Percentiles rank a stretch among this genome's conserved stretches.
These are phyloP conservation scores for Salvia rosmarinus DNA, from an alignment of 257 asterid genomes.

Conservation along the genomic window DNA sequence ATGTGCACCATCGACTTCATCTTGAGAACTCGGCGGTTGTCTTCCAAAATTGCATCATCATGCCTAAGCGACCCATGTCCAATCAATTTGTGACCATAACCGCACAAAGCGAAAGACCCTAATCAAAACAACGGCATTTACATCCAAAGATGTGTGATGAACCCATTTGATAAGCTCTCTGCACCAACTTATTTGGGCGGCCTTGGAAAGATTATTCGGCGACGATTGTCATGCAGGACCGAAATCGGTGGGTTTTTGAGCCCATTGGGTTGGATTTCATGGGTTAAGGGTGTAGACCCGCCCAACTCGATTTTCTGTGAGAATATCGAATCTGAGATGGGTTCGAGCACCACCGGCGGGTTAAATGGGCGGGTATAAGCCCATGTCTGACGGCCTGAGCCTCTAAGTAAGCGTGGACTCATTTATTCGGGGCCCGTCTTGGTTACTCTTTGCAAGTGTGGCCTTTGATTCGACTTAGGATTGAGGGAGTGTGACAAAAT, in stretches of 20 bases:
- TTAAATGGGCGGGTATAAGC: constrained; percentile 67
- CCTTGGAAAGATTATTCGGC: constrained; percentile 75
- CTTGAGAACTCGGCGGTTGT: constrained; percentile 75
- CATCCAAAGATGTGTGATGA: constrained; percentile 58
- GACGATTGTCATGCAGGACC: constrained; percentile 57
- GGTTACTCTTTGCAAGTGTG: constrained; percentile 57
- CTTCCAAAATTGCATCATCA: constrained; percentile 68
- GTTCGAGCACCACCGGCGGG: constrained; percentile 50
- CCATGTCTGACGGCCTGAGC: constrained; percentile 47
- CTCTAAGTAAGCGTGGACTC: constrained; percentile 51
- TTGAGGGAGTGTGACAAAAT: background rate
- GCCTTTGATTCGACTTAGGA: constrained; percentile 44
- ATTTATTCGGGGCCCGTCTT: constrained; percentile 55
- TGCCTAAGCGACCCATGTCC: constrained; percentile 65
- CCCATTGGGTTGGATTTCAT: constrained; percentile 70
- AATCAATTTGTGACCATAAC: constrained; percentile 76
- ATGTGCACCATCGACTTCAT: constrained; percentile 83
- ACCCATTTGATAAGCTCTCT: constrained; percentile 42
- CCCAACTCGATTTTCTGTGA: constrained; percentile 59
- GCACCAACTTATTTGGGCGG: constrained; percentile 65
- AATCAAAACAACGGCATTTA: constrained; percentile 64
- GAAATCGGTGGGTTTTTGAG: constrained; percentile 50
- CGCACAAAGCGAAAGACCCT: constrained; percentile 73
- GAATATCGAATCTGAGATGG: constrained; percentile 73
- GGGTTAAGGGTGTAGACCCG: constrained; percentile 49